Conservation (phyloP, 768 basidiomycete genomes). For the Mycena filopes region DNA sequence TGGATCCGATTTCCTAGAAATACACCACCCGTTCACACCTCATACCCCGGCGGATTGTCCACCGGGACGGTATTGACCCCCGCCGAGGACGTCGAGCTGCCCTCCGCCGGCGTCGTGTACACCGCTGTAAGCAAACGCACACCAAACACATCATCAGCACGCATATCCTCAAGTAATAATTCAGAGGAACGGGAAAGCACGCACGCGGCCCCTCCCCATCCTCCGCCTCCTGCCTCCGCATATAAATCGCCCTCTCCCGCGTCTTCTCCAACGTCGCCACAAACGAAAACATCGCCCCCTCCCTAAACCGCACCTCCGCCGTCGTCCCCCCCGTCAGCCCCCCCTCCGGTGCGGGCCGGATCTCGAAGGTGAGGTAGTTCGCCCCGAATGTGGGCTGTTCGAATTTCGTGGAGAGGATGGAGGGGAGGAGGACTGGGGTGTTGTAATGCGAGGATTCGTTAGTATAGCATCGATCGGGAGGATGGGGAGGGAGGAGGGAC, state of each 20-base stretch:
- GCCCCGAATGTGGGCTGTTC: slow-evolving; percentile 79
- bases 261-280: slow-evolving; percentile 80
- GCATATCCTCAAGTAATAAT: too few relatives aligned
- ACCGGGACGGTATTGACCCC: slow-evolving; percentile 54
- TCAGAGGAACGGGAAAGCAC: slow-evolving; percentile 40
- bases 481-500: background rate
- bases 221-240: slow-evolving; percentile 69
- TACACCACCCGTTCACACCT: slow-evolving; percentile 43
- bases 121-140: slow-evolving; percentile 45
- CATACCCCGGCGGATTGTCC: slow-evolving; percentile 65
- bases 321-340: slow-evolving; percentile 72
- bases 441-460: too few relatives aligned
- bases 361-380: slow-evolving; percentile 74
- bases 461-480: background rate
- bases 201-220: slow-evolving; percentile 72
- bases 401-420: slow-evolving; percentile 75
- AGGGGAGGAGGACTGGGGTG: slow-evolving; percentile 68
- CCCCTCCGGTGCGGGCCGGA: slow-evolving; percentile 76
- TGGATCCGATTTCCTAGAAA: slow-evolving; percentile 12
- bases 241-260: slow-evolving; percentile 78
- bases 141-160: too few relatives aligned
- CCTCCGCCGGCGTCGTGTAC: slow-evolving; percentile 57
- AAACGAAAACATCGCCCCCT: slow-evolving; percentile 79
- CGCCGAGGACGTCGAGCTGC: slow-evolving; percentile 50
- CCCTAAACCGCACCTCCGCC: slow-evolving; percentile 74